phyloP scores from a whole-genome alignment of 169 alveolate genomes.

The Besnoitia besnoiti region DNA sequence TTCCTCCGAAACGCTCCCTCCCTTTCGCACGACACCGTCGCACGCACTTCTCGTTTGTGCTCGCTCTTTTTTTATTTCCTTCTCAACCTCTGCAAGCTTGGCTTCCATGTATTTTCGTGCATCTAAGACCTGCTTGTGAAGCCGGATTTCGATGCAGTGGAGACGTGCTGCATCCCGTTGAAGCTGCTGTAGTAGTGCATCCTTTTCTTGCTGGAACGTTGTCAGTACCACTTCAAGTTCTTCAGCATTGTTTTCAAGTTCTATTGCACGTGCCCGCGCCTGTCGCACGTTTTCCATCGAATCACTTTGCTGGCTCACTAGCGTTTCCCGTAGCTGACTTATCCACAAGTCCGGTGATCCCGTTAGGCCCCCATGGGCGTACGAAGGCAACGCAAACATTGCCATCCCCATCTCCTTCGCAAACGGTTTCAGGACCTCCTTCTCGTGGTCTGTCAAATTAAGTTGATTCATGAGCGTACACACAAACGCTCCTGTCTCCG shows the following conservation, averaged over 20 bases:
- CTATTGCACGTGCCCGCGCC: background rate
- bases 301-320: background rate
- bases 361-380: background rate
- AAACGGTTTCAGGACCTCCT: background rate
- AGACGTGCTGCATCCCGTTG: constrained; percentile 15
- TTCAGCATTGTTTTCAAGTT: background rate
- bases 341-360: background rate
- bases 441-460: background rate
- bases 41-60: background rate
- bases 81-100: background rate
- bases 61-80: background rate
- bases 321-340: background rate
- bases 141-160: background rate
- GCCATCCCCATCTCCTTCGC: constrained; percentile 5
- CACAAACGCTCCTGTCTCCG: background rate
- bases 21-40: background rate
- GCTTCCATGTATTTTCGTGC: background rate
- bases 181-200: background rate
- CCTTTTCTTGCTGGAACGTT: background rate
- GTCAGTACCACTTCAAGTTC: background rate
- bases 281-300: background rate
- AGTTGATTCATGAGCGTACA: background rate
- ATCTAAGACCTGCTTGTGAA: background rate
- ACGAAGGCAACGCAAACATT: background rate
- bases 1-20: background rate